Percentiles rank a stretch among this genome's conserved stretches.
Evolutionary conservation across 352 stramenopile genomes (phyloP).

Genomic region (Sclerospora graminicola): DNA sequence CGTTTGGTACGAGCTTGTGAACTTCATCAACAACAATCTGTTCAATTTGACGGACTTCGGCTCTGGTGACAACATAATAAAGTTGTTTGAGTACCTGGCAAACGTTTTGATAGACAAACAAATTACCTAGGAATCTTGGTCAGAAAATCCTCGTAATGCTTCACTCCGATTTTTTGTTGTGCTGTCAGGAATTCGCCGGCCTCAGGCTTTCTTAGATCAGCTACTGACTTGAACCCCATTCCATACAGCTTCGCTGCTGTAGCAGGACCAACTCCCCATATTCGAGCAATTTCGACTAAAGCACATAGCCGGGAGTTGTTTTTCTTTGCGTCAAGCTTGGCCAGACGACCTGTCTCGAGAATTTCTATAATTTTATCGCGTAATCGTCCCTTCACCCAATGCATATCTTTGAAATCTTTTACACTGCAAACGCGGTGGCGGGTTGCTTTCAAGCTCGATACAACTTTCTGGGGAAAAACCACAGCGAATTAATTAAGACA

Average conservation of each 20-base stretch:
- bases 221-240: constrained; percentile 51
- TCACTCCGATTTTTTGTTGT: constrained; percentile 73
- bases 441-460: constrained; percentile 63
- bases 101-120: background rate
- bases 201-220: constrained; percentile 34
- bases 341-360: constrained; percentile 57
- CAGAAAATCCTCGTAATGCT: constrained; percentile 72
- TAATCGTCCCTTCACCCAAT: constrained; percentile 62
- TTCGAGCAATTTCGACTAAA: constrained; percentile 51
- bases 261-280: constrained; percentile 71
- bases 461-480: constrained; percentile 36
- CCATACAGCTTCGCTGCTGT: constrained; percentile 75
- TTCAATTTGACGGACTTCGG: constrained; percentile 67
- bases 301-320: constrained; percentile 40
- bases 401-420: constrained; percentile 45
- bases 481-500: background rate
- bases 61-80: constrained; percentile 12
- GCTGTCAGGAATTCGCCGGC: constrained; percentile 30
- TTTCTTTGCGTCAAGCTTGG: constrained; percentile 78
- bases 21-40: constrained; percentile 62
- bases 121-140: constrained; percentile 55
- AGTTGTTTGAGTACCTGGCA: background rate
- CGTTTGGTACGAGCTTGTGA: constrained; percentile 48
- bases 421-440: constrained; percentile 44
- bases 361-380: constrained; percentile 67